phyloP scores from a whole-genome alignment of 352 stramenopile genomes.

The Aphanomyces cochlioides region DNA sequence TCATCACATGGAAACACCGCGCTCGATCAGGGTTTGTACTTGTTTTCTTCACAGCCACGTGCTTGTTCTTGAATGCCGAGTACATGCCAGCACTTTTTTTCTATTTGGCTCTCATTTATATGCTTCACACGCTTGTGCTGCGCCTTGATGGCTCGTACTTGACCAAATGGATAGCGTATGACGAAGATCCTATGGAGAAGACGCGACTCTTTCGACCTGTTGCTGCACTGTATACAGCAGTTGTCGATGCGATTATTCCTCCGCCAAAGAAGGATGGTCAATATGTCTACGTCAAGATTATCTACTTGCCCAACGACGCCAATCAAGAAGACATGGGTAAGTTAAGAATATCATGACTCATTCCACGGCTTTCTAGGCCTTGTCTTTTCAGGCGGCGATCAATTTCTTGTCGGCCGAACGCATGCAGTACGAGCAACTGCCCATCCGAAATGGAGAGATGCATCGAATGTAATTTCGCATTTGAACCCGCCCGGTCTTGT shows the following conservation, averaged over 20 bases:
- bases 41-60: slow-evolving; percentile 54
- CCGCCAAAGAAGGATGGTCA: slow-evolving; percentile 1
- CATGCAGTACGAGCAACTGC: slow-evolving; percentile 58
- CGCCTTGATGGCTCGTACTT: slow-evolving; percentile 62
- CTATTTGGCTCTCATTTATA: slow-evolving; percentile 56
- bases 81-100: slow-evolving; percentile 69
- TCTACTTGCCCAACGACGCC: slow-evolving; percentile 73
- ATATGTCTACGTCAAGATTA: slow-evolving; percentile 38
- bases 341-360: neutral
- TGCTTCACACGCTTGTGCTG: slow-evolving; percentile 70
- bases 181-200: slow-evolving; percentile 69
- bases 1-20: slow-evolving; percentile 85
- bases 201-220: slow-evolving; percentile 70
- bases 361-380: slow-evolving; percentile 46
- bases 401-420: slow-evolving; percentile 70
- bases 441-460: slow-evolving; percentile 44
- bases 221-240: slow-evolving; percentile 60
- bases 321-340: slow-evolving; percentile 35
- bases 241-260: slow-evolving; percentile 66
- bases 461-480: slow-evolving; percentile 16
- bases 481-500: neutral
- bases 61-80: slow-evolving; percentile 68
- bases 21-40: slow-evolving; percentile 71
- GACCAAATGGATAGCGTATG: slow-evolving; percentile 70
- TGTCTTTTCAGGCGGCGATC: slow-evolving; percentile 58